Evolutionary conservation across 345 rosid species (phyloP).

Genomic region (Populus tremula): DNA sequence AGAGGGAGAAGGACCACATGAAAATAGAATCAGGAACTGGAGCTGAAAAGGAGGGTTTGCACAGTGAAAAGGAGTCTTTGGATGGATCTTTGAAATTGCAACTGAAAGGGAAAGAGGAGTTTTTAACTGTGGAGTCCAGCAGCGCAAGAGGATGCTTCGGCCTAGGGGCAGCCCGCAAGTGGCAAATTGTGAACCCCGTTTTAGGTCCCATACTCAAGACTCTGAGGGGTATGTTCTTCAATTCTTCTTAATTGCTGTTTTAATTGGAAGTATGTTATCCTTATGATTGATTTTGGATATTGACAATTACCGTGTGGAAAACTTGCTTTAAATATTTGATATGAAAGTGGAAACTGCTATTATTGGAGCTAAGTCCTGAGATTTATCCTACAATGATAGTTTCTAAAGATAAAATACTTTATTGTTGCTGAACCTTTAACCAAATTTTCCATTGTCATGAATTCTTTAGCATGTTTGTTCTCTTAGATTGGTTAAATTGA

Average conservation of each 20-base stretch:
- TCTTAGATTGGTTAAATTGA: not conserved
- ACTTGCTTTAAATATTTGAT: not conserved
- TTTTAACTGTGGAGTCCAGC: slow-evolving; percentile 83
- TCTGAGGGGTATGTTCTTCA: slow-evolving; percentile 74
- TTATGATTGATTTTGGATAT: slow-evolving; percentile 14
- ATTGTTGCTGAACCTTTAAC: not conserved
- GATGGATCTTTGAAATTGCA: slow-evolving; percentile 73
- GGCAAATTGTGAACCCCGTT: slow-evolving; percentile 61
- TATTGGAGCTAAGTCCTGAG: not conserved
- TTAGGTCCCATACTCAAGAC: slow-evolving; percentile 66
- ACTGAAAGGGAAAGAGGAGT: slow-evolving; percentile 79
- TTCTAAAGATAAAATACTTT: not conserved
- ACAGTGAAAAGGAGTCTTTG: slow-evolving; percentile 60
- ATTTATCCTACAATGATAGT: not conserved
- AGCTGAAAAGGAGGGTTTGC: slow-evolving; percentile 59
- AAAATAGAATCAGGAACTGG: slow-evolving; percentile 70
- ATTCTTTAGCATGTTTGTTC: not conserved
- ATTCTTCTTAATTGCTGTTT: slow-evolving; percentile 14
- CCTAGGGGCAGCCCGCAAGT: slow-evolving; percentile 92
- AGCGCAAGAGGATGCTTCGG: slow-evolving; percentile 91
- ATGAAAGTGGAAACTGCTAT: not conserved
- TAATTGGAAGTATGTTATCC: slow-evolving; percentile 14
- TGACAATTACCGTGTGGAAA: not conserved
- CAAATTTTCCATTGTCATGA: not conserved
- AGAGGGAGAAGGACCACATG: slow-evolving; percentile 62